Evolutionary conservation across 352 stramenopile species (phyloP).

Genomic region (Phytophthora hybrid): DNA sequence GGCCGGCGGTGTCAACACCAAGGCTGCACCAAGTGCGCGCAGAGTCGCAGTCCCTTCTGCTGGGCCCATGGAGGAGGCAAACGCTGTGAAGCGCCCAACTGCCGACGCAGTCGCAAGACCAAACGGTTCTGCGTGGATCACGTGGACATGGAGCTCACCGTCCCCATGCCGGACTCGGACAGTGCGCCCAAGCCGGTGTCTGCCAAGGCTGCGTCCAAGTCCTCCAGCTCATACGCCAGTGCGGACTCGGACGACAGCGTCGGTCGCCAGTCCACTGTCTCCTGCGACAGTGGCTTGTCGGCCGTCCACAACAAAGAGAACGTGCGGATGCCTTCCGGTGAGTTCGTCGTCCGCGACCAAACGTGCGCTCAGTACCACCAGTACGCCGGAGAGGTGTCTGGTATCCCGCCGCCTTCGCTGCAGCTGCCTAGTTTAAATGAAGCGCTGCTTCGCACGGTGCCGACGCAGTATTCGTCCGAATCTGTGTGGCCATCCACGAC

Average conservation of each 20-base stretch:
- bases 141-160: slow-evolving; percentile 67
- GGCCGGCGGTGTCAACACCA: slow-evolving; percentile 69
- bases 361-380: slow-evolving; percentile 31
- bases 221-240: slow-evolving; percentile 30
- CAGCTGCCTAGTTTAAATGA: slow-evolving; percentile 56
- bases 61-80: slow-evolving; percentile 80
- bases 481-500: slow-evolving; percentile 31
- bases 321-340: slow-evolving; percentile 17
- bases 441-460: slow-evolving; percentile 47
- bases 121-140: slow-evolving; percentile 84
- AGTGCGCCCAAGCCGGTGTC: slow-evolving; percentile 7
- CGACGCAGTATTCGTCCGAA: slow-evolving; percentile 33
- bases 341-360: slow-evolving; percentile 12
- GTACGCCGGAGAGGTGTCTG: slow-evolving; percentile 33
- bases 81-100: slow-evolving; percentile 73
- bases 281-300: slow-evolving; percentile 48
- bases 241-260: slow-evolving; percentile 63
- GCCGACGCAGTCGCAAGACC: slow-evolving; percentile 76
- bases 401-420: slow-evolving; percentile 25
- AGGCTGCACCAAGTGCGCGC: slow-evolving; percentile 76
- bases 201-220: slow-evolving; percentile 8
- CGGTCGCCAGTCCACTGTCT: slow-evolving; percentile 44
- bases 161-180: slow-evolving; percentile 28
- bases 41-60: slow-evolving; percentile 80
- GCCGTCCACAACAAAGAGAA: slow-evolving; percentile 41